Conservation (phyloP, 306 rosid genomes). For the Rosa rugosa region DNA sequence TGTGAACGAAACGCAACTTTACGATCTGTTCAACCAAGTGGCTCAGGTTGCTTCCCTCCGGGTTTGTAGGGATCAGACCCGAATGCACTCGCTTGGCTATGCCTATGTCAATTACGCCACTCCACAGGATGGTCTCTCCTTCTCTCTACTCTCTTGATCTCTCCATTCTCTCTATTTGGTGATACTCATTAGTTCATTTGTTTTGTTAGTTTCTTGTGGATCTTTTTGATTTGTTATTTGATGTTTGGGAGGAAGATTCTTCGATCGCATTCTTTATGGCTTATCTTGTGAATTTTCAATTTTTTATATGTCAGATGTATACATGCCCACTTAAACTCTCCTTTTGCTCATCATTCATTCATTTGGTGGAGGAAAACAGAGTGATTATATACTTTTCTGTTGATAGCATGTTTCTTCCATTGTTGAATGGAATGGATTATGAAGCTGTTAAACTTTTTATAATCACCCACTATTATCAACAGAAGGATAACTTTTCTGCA, state of each 20-base stretch:
- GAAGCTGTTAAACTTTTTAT: neutral
- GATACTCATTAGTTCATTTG: neutral
- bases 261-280: conserved; percentile 9
- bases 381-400: neutral
- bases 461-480: neutral
- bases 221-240: neutral
- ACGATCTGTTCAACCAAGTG: conserved; percentile 58
- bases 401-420: neutral
- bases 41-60: conserved; percentile 58
- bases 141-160: neutral
- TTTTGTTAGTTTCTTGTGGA: neutral
- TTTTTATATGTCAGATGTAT: neutral
- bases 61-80: conserved; percentile 79
- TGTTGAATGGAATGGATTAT: neutral
- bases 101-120: conserved; percentile 68
- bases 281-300: neutral
- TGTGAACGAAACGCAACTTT: conserved; percentile 68
- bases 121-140: conserved; percentile 60
- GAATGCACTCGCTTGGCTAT: conserved; percentile 74
- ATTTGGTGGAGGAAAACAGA: neutral
- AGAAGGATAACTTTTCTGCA: neutral
- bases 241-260: conserved; percentile 16
- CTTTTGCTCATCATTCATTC: neutral
- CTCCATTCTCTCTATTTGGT: neutral
- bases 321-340: too few species aligned